Evolutionary conservation across 2,329 filamentous ascomycete genomes (phyloP).

Genomic region (Cryphonectria carpinicola): DNA sequence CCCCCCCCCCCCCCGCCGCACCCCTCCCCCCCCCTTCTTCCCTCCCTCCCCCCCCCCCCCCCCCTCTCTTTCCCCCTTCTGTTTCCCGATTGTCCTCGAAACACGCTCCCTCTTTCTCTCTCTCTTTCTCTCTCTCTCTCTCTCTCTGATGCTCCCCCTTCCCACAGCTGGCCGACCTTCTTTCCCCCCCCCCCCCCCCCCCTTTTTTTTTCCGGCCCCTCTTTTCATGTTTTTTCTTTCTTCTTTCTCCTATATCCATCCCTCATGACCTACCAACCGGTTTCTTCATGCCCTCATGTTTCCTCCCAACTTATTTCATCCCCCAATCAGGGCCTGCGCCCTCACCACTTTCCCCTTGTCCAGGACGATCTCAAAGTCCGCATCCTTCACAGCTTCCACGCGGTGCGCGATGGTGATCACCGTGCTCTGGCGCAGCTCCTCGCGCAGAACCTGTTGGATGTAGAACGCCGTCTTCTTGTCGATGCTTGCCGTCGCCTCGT

Average conservation of each 20-base stretch:
- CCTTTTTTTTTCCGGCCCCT: too few species aligned
- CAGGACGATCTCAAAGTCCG: slow-evolving; percentile 58
- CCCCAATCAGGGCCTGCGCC: slow-evolving; percentile 16
- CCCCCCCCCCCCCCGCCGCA: too few species aligned
- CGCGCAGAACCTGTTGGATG: slow-evolving; percentile 61
- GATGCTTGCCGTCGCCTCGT: slow-evolving; percentile 68
- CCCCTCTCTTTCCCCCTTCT: too few species aligned
- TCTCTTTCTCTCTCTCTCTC: too few species aligned
- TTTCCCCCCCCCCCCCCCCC: too few species aligned
- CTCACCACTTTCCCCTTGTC: slow-evolving; percentile 56
- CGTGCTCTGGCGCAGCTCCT: slow-evolving; percentile 59
- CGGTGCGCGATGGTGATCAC: slow-evolving; percentile 71
- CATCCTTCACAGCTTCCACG: slow-evolving; percentile 63
- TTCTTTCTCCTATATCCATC: neutral
- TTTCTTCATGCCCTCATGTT: neutral
- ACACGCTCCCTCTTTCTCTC: too few species aligned
- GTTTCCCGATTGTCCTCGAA: too few species aligned
- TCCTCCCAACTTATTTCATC: neutral
- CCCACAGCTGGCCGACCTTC: too few species aligned
- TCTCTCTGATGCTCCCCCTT: too few species aligned
- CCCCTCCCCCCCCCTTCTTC: too few species aligned
- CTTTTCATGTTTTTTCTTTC: neutral
- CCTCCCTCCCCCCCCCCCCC: too few species aligned
- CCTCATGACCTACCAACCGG: neutral
- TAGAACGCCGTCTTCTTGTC: slow-evolving; percentile 61